Conservation (phyloP, 768 basidiomycete species). For the Glaciozyma antarctica region DNA sequence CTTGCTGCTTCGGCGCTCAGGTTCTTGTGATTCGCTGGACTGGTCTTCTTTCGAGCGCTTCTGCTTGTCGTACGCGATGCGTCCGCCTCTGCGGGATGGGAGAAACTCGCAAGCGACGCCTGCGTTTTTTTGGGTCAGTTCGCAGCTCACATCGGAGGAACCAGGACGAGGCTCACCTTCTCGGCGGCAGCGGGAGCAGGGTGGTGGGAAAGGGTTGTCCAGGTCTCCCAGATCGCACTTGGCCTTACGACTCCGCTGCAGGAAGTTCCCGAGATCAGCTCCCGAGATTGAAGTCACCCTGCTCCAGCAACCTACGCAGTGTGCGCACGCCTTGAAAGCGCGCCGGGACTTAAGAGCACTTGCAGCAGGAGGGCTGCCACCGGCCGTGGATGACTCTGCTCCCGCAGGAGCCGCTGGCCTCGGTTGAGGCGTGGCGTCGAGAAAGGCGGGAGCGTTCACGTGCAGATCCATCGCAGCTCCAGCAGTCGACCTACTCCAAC, state of each 20-base stretch:
- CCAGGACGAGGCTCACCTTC: background rate
- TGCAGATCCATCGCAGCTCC: too few species aligned
- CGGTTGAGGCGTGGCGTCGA: too few species aligned
- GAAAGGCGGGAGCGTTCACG: too few species aligned
- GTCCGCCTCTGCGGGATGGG: slow-evolving; percentile 15
- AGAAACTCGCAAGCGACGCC: slow-evolving; percentile 24
- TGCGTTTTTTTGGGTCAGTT: background rate
- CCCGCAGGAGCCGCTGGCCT: too few species aligned
- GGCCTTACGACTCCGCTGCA: background rate
- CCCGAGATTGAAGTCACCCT: background rate
- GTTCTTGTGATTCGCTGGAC: background rate
- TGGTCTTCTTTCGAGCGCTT: background rate
- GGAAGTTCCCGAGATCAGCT: background rate
- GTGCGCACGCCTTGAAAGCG: background rate
- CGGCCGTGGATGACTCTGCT: too few species aligned
- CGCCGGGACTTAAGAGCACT: background rate
- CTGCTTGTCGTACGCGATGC: slow-evolving; percentile 3
- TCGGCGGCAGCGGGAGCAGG: slow-evolving; percentile 32
- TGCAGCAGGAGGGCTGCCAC: background rate
- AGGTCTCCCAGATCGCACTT: slow-evolving; percentile 20
- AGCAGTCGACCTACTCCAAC: too few species aligned
- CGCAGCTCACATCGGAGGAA: too few species aligned
- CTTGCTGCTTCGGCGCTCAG: background rate
- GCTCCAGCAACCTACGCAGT: background rate
- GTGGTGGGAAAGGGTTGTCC: slow-evolving; percentile 25